Conservation (phyloP, 2,329 filamentous ascomycete species). For the Dothidotthia symphoricarpi region DNA sequence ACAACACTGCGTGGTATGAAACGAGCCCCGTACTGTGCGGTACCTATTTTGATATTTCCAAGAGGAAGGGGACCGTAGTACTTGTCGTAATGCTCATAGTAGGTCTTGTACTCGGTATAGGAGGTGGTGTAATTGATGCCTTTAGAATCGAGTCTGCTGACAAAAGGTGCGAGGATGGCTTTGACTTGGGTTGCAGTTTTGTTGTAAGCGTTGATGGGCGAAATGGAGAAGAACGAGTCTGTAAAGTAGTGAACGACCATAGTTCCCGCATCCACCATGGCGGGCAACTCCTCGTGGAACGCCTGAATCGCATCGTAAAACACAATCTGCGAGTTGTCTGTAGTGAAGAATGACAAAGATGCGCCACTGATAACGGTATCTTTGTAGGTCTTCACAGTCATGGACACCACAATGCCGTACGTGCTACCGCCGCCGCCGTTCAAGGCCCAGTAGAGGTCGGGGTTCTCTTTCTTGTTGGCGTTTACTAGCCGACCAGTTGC, state of each 20-base stretch:
- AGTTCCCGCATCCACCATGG: constrained; percentile 19
- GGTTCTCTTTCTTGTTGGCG: constrained; percentile 15
- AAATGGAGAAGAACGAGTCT: constrained; percentile 15
- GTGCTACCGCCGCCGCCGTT: constrained; percentile 30
- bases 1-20: constrained; percentile 18
- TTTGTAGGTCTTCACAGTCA: constrained; percentile 22
- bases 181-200: constrained; percentile 13
- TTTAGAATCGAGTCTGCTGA: constrained; percentile 11
- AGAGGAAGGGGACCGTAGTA: constrained; percentile 22
- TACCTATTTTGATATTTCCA: constrained; percentile 21
- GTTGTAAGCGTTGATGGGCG: constrained; percentile 23
- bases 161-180: constrained; percentile 18
- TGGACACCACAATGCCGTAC: constrained; percentile 23
- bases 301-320: constrained; percentile 21
- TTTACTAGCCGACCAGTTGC: constrained; percentile 19
- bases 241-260: constrained; percentile 20
- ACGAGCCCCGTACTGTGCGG: constrained; percentile 17
- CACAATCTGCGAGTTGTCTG: constrained; percentile 9
- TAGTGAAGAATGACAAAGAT: constrained; percentile 12
- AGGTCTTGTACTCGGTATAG: constrained; percentile 14
- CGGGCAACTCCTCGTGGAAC: constrained; percentile 19
- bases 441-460: constrained; percentile 31
- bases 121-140: constrained; percentile 14
- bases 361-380: constrained; percentile 17
- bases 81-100: constrained; percentile 25